These are phyloP conservation scores for Phytophthora aleatoria DNA, from an alignment of 352 stramenopile species.

Conservation along the genomic window DNA sequence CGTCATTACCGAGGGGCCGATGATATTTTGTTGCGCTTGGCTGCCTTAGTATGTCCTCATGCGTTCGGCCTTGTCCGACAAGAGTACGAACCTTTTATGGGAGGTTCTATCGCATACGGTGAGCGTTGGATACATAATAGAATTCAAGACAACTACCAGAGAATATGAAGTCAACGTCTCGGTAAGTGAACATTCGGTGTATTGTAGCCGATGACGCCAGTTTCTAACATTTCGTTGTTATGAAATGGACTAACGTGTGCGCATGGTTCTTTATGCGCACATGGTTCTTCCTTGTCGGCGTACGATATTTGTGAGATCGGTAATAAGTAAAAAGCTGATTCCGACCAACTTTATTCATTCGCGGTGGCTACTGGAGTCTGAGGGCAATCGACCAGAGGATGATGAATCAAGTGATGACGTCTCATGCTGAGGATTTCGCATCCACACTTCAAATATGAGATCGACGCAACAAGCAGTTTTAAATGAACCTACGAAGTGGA, in stretches of 20 bases:
- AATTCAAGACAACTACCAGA: background rate
- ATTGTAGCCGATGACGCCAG: too few relatives aligned
- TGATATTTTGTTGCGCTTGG: slow-evolving; percentile 4
- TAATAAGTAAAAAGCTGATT: slow-evolving; percentile 6
- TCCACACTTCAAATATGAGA: slow-evolving; percentile 2
- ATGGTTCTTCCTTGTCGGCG: slow-evolving; percentile 4
- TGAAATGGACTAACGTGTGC: background rate
- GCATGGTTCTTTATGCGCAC: slow-evolving; percentile 4
- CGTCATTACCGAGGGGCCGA: slow-evolving; percentile 8
- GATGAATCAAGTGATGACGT: slow-evolving; percentile 5
- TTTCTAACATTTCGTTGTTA: too few relatives aligned
- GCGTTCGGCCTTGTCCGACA: background rate
- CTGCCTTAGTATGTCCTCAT: background rate
- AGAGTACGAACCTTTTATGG: slow-evolving; percentile 7
- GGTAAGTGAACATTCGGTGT: background rate
- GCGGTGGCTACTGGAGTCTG: slow-evolving; percentile 1
- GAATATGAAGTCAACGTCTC: slow-evolving; percentile 6
- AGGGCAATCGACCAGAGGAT: slow-evolving; percentile 6
- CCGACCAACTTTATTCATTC: slow-evolving; percentile 8
- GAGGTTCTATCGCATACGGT: background rate
- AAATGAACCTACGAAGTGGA: slow-evolving; percentile 12
- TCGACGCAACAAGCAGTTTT: slow-evolving; percentile 1
- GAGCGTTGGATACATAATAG: slow-evolving; percentile 3
- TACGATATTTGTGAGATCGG: background rate
- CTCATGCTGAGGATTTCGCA: background rate